Base-by-base conservation (phyloP, 2,329 filamentous ascomycete genomes). In the Cladosporium halotolerans region DNA sequence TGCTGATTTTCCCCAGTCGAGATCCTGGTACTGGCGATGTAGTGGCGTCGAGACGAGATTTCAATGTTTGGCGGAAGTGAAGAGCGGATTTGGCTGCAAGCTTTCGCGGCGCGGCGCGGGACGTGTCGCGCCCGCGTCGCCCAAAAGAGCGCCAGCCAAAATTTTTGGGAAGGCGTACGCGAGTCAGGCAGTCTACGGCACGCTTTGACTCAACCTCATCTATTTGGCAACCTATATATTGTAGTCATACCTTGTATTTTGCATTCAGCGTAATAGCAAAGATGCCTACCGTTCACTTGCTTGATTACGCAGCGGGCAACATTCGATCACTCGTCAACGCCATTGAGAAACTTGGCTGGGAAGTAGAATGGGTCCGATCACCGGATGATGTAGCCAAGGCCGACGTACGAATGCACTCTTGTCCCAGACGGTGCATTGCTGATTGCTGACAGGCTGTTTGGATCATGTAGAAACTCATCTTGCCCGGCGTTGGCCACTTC, bases 401-500 rank as follows among this genome's bases (percentile, higher is more conserved):
- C 61, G 88, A 96, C 73, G 91, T 95, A 76, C 54, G 60, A 44
- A 49, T 16, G 32, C 31, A 32, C 48, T 52, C 9, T 34, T 16
- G 7, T 23, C 31, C 23, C 31, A 33, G n/a, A 41, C 34, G 34
- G 46, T 34, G 31, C 40, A 32, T 46, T 33, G 54, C 66, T 68
- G 65, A 69, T 66, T 19, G 60, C 64, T 68, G 62, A 68, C 60
- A 65, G 58, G 55, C 34, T 13, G 5, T 9, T 48, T 32, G 18
- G 16, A 36, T 54, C 8, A 52, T 53, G 54, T 69, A 95, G 86
- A 95, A 85, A 80, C 82, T 99, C 64, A 96, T 99, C 60, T 81
- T 99, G 23, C 93, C 93, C 4, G 93, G 93, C 56, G 93, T 99
- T 58, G 93, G 93, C 63, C 92, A 99, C 77, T 99, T 97, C 66